Percentiles rank a stretch among this genome's conserved stretches.
Evolutionary conservation across 306 rosid genomes (phyloP).

Genomic region (Oxytropis ochrocephala): DNA sequence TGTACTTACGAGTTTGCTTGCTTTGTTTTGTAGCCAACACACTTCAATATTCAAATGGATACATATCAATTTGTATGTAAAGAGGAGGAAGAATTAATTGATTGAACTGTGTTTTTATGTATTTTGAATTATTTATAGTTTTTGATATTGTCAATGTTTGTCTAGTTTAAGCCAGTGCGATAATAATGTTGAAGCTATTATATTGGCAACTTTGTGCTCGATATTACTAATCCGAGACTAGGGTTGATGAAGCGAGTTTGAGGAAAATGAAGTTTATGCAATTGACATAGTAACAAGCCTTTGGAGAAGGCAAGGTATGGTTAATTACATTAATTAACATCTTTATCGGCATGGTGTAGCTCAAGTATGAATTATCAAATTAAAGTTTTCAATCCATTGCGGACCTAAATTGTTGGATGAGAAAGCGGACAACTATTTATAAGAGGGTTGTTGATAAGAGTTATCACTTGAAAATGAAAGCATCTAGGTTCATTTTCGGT

Average conservation of each 20-base stretch:
- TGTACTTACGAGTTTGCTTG: too few relatives aligned
- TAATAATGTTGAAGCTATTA: background rate
- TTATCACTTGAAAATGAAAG: conserved; percentile 94
- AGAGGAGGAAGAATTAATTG: background rate
- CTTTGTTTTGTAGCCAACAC: conserved; percentile 22
- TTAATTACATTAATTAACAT: background rate
- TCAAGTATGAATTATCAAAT: background rate
- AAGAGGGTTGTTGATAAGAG: conserved; percentile 94
- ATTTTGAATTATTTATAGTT: too few relatives aligned
- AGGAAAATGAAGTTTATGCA: conserved; percentile 93
- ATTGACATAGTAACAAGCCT: conserved; percentile 86
- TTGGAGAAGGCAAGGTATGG: conserved; percentile 91
- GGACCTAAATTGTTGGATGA: conserved; percentile 95
- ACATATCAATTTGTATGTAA: background rate
- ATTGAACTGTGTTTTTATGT: background rate
- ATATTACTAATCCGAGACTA: conserved; percentile 75
- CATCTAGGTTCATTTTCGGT: conserved; percentile 96
- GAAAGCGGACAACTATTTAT: conserved; percentile 94
- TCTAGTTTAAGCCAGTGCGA: too few relatives aligned
- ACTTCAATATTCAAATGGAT: background rate
- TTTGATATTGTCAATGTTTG: too few relatives aligned
- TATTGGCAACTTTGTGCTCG: conserved; percentile 69
- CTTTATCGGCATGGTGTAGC: background rate
- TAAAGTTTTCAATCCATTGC: conserved; percentile 17
- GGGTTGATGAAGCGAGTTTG: conserved; percentile 96